These are phyloP conservation scores for Sideroxylon spinosum DNA, from an alignment of 179 eudicot species.

Conservation along the genomic window DNA sequence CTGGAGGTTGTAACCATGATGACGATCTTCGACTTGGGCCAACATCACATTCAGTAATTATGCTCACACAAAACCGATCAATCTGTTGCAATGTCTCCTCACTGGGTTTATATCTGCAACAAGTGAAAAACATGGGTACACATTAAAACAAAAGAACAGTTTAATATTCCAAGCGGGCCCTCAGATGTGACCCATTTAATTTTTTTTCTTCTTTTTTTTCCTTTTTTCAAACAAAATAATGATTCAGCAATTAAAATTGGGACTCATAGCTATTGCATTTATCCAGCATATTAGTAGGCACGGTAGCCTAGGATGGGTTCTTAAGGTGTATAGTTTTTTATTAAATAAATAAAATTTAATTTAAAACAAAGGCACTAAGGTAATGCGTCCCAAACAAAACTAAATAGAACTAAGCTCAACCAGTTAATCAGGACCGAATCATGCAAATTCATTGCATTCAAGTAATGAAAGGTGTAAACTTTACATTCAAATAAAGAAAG, in stretches of 20 bases:
- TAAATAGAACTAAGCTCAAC: no score
- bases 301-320: neutral
- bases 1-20: conserved; percentile 56
- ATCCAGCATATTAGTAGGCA: neutral
- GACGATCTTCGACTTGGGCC: conserved; percentile 58
- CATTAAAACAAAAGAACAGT: neutral
- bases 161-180: neutral
- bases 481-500: no score
- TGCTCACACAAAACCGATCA: conserved; percentile 82
- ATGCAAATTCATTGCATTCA: no score
- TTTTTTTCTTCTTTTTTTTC: no score
- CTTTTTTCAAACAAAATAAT: neutral
- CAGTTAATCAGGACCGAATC: no score
- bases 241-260: neutral
- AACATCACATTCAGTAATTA: conserved; percentile 79
- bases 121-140: conserved; percentile 13
- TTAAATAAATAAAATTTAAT: neutral
- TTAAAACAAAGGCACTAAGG: neutral
- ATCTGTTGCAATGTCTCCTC: conserved; percentile 86
- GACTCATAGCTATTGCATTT: neutral
- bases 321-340: no score
- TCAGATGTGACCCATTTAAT: neutral
- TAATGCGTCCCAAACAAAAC: no score
- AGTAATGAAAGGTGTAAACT: no score
- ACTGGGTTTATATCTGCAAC: conserved; percentile 86